A percentile compares a stretch with the other conserved stretches of the same genome.
Conservation (phyloP, 2,329 filamentous ascomycete species). For the Hirsutella rhossiliensis region DNA sequence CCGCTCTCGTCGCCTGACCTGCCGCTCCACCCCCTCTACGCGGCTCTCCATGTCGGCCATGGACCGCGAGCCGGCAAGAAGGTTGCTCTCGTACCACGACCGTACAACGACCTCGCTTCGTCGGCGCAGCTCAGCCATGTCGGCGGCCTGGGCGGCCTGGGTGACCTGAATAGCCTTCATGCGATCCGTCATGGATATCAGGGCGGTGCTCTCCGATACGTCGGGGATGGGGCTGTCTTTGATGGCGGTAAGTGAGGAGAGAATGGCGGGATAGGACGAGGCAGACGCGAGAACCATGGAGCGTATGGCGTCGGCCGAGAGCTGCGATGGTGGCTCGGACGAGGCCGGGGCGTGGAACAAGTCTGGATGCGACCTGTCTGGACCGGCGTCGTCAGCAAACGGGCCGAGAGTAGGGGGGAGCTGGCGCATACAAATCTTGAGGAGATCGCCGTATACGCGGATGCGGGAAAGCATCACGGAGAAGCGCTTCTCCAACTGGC, state of each 20-base stretch:
- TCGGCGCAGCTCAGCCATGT: constrained; percentile 50
- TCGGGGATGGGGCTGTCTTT: constrained; percentile 45
- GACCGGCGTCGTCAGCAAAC: not conserved
- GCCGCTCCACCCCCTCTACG: constrained; percentile 52
- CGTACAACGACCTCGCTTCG: constrained; percentile 52
- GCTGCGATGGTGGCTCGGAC: constrained; percentile 36
- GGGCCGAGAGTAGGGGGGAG: not conserved
- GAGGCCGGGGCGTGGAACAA: constrained; percentile 38
- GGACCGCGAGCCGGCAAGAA: constrained; percentile 55
- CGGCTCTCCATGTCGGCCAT: constrained; percentile 63
- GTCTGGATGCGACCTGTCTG: constrained; percentile 41
- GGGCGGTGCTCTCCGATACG: constrained; percentile 36
- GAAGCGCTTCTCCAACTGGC: constrained; percentile 42
- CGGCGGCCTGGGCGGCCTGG: constrained; percentile 48
- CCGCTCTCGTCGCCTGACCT: constrained; percentile 51
- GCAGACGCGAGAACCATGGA: constrained; percentile 45
- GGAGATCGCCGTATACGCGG: constrained; percentile 45
- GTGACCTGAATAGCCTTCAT: constrained; percentile 49
- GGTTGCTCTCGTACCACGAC: constrained; percentile 61
- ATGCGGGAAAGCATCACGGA: constrained; percentile 34
- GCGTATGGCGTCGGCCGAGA: constrained; percentile 37
- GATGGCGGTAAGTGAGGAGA: constrained; percentile 45
- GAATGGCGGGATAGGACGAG: constrained; percentile 40
- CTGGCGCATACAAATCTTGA: constrained; percentile 42
- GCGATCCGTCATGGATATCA: constrained; percentile 47